phyloP scores from a whole-genome alignment of 441 rosid genomes.

The Corymbia calophylla region DNA sequence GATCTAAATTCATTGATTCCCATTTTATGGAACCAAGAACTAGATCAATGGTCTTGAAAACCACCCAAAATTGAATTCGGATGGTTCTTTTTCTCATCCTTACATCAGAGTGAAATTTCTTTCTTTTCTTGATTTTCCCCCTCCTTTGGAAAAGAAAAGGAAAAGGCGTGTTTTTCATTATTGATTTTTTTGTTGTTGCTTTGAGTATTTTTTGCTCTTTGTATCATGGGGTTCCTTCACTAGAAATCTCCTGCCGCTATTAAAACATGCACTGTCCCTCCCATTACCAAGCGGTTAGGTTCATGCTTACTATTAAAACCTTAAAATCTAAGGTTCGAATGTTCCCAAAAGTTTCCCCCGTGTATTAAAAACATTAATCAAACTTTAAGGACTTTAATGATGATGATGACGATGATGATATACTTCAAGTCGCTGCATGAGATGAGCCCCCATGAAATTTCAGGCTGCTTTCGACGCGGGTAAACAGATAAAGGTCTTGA shows the following conservation, averaged over 20 bases:
- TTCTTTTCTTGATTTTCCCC: neutral
- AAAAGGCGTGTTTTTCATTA: neutral
- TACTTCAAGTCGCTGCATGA: neutral
- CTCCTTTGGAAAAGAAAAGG: neutral
- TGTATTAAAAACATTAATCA: neutral
- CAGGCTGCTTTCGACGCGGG: neutral
- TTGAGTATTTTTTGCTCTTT: neutral
- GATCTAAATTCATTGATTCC: rapidly evolving
- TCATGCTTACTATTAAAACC: neutral
- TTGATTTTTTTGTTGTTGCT: neutral
- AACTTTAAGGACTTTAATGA: neutral
- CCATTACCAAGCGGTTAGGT: neutral
- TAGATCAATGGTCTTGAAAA: rapidly evolving
- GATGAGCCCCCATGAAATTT: neutral
- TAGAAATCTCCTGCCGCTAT: neutral
- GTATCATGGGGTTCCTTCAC: neutral
- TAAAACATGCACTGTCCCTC: neutral
- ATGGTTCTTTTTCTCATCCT: neutral
- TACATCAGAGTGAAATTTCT: neutral
- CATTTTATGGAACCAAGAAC: neutral
- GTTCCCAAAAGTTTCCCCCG: neutral
- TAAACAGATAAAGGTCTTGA: neutral
- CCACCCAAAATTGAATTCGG: rapidly evolving
- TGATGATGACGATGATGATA: neutral
- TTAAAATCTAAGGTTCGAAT: neutral